These are phyloP conservation scores for Paraconiothyrium sp. DNA, from an alignment of 2,329 filamentous ascomycete species.

Conservation along the genomic window DNA sequence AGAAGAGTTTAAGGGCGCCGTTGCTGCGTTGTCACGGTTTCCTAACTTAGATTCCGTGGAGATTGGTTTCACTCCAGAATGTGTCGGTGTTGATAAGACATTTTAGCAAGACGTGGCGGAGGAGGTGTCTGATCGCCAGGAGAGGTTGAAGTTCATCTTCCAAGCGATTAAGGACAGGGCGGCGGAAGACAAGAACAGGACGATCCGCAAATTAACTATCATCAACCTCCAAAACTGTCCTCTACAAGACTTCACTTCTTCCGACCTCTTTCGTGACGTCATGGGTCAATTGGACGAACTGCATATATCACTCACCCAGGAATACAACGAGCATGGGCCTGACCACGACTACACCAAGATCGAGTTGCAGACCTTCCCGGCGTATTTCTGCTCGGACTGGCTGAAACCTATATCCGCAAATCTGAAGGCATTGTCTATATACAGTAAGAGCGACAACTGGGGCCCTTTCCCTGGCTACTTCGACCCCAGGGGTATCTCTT, in stretches of 20 bases:
- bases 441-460: conserved; percentile 17
- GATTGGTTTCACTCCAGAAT: conserved; percentile 16
- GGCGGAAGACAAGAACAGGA: conserved; percentile 14
- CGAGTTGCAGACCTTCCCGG: conserved; percentile 21
- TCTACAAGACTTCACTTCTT: conserved; percentile 17
- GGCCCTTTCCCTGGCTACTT: conserved; percentile 24
- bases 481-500: conserved; percentile 17
- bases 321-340: conserved; percentile 18
- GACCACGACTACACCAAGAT: conserved; percentile 20
- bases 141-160: conserved; percentile 12
- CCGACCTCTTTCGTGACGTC: conserved; percentile 18
- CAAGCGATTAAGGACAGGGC: conserved; percentile 11
- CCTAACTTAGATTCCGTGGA: conserved; percentile 12
- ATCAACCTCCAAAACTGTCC: conserved; percentile 23
- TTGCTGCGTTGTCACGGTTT: conserved; percentile 6
- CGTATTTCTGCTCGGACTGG: conserved; percentile 16
- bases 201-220: conserved; percentile 21
- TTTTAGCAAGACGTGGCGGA: background rate
- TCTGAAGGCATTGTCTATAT: conserved; percentile 17
- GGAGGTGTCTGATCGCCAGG: conserved; percentile 1
- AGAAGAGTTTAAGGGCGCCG: background rate
- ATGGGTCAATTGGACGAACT: conserved; percentile 21
- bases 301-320: conserved; percentile 18
- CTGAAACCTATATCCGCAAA: conserved; percentile 19
- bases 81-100: background rate